phyloP scores from a whole-genome alignment of 345 rosid species.

The Gossypium mustelinum region DNA sequence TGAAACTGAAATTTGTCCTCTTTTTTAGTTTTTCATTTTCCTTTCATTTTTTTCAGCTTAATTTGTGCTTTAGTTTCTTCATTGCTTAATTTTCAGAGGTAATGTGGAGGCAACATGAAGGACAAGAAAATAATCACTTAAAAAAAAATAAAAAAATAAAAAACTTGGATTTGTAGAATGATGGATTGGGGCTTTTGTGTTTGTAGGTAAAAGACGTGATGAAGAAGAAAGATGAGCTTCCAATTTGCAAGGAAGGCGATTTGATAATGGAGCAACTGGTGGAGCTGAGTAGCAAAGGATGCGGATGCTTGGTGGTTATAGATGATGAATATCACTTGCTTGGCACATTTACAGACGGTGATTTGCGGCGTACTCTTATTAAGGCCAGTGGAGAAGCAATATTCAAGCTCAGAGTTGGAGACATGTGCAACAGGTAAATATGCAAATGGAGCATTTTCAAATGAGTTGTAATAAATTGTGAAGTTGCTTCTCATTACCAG shows the following conservation, averaged over 20 bases:
- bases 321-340: conserved; percentile 57
- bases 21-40: not conserved
- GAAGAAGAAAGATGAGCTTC: conserved; percentile 90
- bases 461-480: not conserved
- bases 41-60: too few species aligned
- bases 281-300: conserved; percentile 91
- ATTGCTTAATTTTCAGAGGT: not conserved
- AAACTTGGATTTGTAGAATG: not conserved
- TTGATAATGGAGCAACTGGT: conserved; percentile 89
- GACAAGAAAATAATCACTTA: not conserved
- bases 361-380: conserved; percentile 88
- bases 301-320: conserved; percentile 85
- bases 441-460: not conserved
- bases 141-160: not conserved
- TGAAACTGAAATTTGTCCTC: not conserved
- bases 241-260: conserved; percentile 82
- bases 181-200: not conserved
- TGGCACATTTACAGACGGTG: conserved; percentile 95
- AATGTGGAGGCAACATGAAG: conserved; percentile 1
- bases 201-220: conserved; percentile 82
- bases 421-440: conserved; percentile 89
- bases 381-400: conserved; percentile 83
- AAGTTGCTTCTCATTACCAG: not conserved
- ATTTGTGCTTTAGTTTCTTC: not conserved
- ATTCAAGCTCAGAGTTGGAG: conserved; percentile 87